Percentiles rank a stretch among this genome's conserved stretches.
phyloP scores from a whole-genome alignment of 78 protist species.

The Monosiga brevicollis region DNA sequence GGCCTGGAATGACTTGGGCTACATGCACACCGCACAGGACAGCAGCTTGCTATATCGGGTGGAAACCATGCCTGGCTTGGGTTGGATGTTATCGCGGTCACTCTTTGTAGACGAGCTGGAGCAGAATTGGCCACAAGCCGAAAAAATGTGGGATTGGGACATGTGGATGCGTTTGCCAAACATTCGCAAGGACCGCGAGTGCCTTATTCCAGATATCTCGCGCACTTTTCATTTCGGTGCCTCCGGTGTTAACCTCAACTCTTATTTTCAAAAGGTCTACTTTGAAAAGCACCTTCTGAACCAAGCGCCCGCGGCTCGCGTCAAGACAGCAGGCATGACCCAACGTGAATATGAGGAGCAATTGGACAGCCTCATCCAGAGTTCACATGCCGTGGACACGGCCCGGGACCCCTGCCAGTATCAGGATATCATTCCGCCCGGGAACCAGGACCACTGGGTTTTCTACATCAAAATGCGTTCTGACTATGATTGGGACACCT shows the following conservation, averaged over 20 bases:
- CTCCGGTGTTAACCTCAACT: slow-evolving; percentile 48
- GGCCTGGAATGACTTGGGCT: slow-evolving; percentile 83
- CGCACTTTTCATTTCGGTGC: slow-evolving; percentile 62
- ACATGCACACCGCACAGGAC: slow-evolving; percentile 9
- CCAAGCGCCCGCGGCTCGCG: background rate
- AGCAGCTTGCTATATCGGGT: slow-evolving; percentile 47
- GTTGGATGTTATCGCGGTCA: slow-evolving; percentile 63
- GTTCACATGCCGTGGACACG: background rate
- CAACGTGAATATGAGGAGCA: background rate
- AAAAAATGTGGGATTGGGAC: slow-evolving; percentile 78
- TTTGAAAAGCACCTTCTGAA: slow-evolving; percentile 37
- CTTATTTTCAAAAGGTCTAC: slow-evolving; percentile 29
- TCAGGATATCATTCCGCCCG: background rate
- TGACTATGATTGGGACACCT: background rate
- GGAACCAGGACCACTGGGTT: background rate
- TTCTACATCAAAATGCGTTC: background rate
- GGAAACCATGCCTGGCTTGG: slow-evolving; percentile 86
- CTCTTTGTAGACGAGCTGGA: slow-evolving; percentile 61
- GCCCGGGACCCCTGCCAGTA: background rate
- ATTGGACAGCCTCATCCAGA: background rate
- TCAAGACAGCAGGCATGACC: background rate
- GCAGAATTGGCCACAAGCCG: slow-evolving; percentile 55
- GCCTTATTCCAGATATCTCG: slow-evolving; percentile 72
- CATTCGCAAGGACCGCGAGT: slow-evolving; percentile 35
- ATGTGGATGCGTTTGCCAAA: slow-evolving; percentile 70